Evolutionary conservation across 1,284 basidiomycete species (phyloP).

Genomic region (Ceratobasidium sp.): DNA sequence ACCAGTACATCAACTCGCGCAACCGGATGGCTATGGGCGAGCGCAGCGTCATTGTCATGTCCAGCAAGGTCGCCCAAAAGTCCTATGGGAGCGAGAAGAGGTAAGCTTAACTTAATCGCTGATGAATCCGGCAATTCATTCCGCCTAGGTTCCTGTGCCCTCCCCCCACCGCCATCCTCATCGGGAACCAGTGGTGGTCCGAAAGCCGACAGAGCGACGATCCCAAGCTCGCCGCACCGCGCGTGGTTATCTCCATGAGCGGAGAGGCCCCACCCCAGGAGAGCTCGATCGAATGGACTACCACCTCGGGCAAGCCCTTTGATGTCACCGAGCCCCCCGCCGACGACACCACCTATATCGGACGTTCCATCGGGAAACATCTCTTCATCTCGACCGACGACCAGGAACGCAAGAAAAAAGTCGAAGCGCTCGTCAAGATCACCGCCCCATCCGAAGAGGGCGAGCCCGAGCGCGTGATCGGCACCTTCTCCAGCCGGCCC

Average conservation of each 20-base stretch:
- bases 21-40: conserved; percentile 92
- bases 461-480: conserved; percentile 79
- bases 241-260: conserved; percentile 88
- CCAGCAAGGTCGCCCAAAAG: conserved; percentile 95
- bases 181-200: conserved; percentile 95
- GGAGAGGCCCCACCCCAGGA: conserved; percentile 85
- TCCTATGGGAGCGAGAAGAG: conserved; percentile 96
- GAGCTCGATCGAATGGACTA: conserved; percentile 83
- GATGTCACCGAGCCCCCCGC: conserved; percentile 79
- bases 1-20: conserved; percentile 81
- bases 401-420: conserved; percentile 84
- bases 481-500: conserved; percentile 84
- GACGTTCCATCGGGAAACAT: conserved; percentile 87
- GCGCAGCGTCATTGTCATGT: conserved; percentile 93
- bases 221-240: conserved; percentile 75
- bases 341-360: conserved; percentile 76
- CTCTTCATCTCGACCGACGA: conserved; percentile 89
- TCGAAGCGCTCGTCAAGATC: conserved; percentile 88
- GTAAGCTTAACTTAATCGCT: conserved; percentile 52
- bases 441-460: conserved; percentile 69
- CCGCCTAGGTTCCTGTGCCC: conserved; percentile 86
- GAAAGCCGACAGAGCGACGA: conserved; percentile 73
- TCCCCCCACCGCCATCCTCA: conserved; percentile 91
- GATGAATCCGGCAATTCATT: conserved; percentile 31
- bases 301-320: conserved; percentile 79